A percentile compares a stretch with the other conserved stretches of the same genome.
Conservation (phyloP, 2,329 filamentous ascomycete species). For the Colletotrichum karsti region DNA sequence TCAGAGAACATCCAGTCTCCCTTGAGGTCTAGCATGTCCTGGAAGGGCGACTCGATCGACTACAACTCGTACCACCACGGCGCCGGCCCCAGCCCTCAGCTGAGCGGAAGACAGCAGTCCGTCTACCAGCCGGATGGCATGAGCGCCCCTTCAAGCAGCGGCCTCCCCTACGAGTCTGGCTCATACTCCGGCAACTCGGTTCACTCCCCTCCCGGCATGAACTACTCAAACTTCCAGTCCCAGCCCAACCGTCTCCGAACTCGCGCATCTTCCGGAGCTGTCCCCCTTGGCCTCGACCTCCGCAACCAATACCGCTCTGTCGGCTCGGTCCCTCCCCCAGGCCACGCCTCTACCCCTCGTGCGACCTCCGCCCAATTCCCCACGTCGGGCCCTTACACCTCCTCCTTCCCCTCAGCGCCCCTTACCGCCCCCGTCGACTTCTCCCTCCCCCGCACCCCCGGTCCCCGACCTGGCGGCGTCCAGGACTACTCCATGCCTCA, state of each 20-base stretch:
- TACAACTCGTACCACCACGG: slow-evolving; percentile 62
- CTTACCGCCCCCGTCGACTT: slow-evolving; percentile 64
- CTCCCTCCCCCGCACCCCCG: slow-evolving; percentile 53
- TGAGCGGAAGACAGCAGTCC: slow-evolving; percentile 56
- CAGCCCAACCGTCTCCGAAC: slow-evolving; percentile 55
- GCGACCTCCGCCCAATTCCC: slow-evolving; percentile 28
- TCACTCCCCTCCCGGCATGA: slow-evolving; percentile 59
- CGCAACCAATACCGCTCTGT: slow-evolving; percentile 53
- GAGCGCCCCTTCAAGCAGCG: slow-evolving; percentile 47
- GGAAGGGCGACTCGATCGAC: slow-evolving; percentile 68
- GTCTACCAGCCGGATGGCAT: slow-evolving; percentile 61
- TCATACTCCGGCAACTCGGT: slow-evolving; percentile 58
- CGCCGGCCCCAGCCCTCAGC: slow-evolving; percentile 53
- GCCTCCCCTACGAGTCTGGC: slow-evolving; percentile 58
- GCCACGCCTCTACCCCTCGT: slow-evolving; percentile 41
- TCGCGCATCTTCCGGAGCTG: slow-evolving; percentile 57
- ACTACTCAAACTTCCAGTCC: slow-evolving; percentile 56
- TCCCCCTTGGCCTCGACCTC: slow-evolving; percentile 55
- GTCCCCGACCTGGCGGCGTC: slow-evolving; percentile 42
- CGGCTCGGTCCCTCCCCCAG: slow-evolving; percentile 39
- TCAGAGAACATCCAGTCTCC: slow-evolving; percentile 68
- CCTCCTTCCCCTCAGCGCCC: slow-evolving; percentile 62
- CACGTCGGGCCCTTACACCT: slow-evolving; percentile 47
- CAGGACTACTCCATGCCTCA: slow-evolving; percentile 62
- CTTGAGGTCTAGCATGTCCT: slow-evolving; percentile 67